phyloP scores from a whole-genome alignment of 176 grass and related monocot genomes.

The Miscanthus lutarioriparius region DNA sequence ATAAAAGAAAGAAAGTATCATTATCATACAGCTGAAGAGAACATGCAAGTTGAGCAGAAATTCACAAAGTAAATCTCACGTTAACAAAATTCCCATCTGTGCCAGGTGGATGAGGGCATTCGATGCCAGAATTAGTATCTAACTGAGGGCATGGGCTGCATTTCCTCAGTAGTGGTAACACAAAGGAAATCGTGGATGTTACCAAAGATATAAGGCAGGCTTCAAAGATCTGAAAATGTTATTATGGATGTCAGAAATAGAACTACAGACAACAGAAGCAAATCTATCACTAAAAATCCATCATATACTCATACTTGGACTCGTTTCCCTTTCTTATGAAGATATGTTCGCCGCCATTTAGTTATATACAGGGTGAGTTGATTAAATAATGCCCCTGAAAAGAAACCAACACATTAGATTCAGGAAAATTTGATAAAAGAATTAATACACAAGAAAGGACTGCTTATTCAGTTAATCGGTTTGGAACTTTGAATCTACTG shows the following conservation, averaged over 20 bases:
- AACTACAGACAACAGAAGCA: not conserved
- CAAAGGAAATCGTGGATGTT: slow-evolving; percentile 91
- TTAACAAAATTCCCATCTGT: slow-evolving; percentile 99
- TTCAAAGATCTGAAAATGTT: slow-evolving; percentile 77
- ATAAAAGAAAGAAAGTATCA: slow-evolving; percentile 12
- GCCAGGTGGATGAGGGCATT: slow-evolving; percentile 95
- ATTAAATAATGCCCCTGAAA: slow-evolving; percentile 95
- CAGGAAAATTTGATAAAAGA: slow-evolving; percentile 14
- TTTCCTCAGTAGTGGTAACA: slow-evolving; percentile 82
- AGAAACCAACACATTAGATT: slow-evolving; percentile 32
- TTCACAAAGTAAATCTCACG: slow-evolving; percentile 48
- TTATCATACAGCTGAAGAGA: not conserved
- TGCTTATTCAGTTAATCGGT: not conserved
- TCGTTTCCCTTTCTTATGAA: slow-evolving; percentile 91
- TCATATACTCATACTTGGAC: slow-evolving; percentile 60
- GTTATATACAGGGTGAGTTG: slow-evolving; percentile 96
- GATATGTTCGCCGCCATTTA: slow-evolving; percentile 79
- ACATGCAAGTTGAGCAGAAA: slow-evolving; percentile 13
- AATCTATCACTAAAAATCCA: slow-evolving; percentile 10
- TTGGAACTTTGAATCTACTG: slow-evolving; percentile 9
- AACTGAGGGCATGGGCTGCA: slow-evolving; percentile 85
- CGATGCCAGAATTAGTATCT: slow-evolving; percentile 79
- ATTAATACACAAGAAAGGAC: not conserved
- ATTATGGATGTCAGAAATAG: slow-evolving; percentile 16
- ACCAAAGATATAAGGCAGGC: slow-evolving; percentile 91